These are phyloP conservation scores for Fusarium sambucinum DNA, from an alignment of 2,329 filamentous ascomycete genomes.

Conservation along the genomic window DNA sequence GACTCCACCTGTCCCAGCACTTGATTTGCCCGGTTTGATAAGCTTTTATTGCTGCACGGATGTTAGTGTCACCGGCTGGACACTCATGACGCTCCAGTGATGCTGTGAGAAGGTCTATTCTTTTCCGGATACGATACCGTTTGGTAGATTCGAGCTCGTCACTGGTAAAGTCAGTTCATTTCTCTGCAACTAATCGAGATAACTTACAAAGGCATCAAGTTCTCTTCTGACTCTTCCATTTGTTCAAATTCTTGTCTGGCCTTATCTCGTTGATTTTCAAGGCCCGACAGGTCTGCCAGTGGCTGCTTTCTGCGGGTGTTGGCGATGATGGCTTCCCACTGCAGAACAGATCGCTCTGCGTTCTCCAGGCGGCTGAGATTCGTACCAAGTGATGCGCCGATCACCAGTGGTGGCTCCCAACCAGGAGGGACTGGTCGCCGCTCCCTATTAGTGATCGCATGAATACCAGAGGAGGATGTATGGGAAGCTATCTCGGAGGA, in stretches of 20 bases:
- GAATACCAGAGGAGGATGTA: background rate
- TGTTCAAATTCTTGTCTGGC: constrained; percentile 17
- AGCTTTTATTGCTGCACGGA: constrained; percentile 39
- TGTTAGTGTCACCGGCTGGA: constrained; percentile 29
- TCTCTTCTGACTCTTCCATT: constrained; percentile 45
- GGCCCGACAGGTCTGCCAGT: constrained; percentile 37
- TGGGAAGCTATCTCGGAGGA: background rate
- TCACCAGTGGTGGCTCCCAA: constrained; percentile 44
- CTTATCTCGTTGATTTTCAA: constrained; percentile 35
- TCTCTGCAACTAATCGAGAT: too few relatives aligned
- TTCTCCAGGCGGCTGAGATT: constrained; percentile 43
- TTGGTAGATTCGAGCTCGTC: constrained; percentile 45
- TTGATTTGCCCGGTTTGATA: constrained; percentile 37
- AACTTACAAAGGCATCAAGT: constrained; percentile 39
- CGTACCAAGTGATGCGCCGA: constrained; percentile 42
- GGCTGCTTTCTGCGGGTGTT: constrained; percentile 39
- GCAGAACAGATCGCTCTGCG: constrained; percentile 41
- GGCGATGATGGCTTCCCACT: constrained; percentile 45
- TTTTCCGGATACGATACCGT: constrained; percentile 28
- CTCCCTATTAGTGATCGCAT: background rate
- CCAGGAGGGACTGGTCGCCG: constrained; percentile 20
- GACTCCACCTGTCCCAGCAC: constrained; percentile 45
- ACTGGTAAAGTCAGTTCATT: constrained; percentile 28
- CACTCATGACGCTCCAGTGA: constrained; percentile 24
- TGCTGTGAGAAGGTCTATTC: constrained; percentile 22